Percentiles rank a stretch among this genome's conserved stretches.
phyloP scores from a whole-genome alignment of 2,329 filamentous ascomycete genomes.

The Rutstroemia sp. region DNA sequence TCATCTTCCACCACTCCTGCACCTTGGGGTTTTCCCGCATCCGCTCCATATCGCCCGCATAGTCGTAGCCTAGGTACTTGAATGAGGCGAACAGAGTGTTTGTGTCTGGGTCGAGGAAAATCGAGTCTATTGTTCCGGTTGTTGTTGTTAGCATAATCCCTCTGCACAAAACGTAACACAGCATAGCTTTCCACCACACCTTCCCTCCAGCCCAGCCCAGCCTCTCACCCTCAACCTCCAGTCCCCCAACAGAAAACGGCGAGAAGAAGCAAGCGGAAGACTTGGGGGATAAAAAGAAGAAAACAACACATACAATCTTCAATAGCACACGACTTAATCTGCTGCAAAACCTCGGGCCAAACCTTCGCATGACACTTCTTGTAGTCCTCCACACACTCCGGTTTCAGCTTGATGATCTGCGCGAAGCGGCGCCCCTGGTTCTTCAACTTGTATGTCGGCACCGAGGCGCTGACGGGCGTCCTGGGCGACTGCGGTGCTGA shows the following conservation, averaged over 20 bases:
- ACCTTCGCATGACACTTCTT: constrained; percentile 66
- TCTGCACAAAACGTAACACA: no score
- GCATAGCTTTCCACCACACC: no score
- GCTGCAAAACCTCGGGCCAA: constrained; percentile 70
- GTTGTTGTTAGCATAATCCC: not conserved
- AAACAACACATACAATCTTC: constrained; percentile 51
- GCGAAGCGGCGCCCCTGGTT: constrained; percentile 51
- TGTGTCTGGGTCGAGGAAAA: constrained; percentile 58
- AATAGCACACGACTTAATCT: constrained; percentile 71
- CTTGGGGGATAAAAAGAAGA: not conserved
- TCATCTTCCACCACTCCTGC: constrained; percentile 75
- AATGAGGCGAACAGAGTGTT: constrained; percentile 66
- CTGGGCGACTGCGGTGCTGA: not conserved
- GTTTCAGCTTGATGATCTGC: constrained; percentile 67
- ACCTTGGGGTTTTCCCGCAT: constrained; percentile 70
- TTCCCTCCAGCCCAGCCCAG: no score
- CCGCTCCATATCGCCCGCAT: constrained; percentile 64
- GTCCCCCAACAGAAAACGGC: not conserved
- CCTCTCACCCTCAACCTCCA: not conserved
- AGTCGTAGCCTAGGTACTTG: constrained; percentile 72
- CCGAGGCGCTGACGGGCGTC: constrained; percentile 2
- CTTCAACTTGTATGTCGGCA: constrained; percentile 20
- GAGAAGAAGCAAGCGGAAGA: not conserved
- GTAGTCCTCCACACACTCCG: constrained; percentile 59
- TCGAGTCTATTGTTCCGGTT: constrained; percentile 48